Evolutionary conservation across 2,329 filamentous ascomycete genomes (phyloP).

Genomic region (Blastomyces gilchristii): DNA sequence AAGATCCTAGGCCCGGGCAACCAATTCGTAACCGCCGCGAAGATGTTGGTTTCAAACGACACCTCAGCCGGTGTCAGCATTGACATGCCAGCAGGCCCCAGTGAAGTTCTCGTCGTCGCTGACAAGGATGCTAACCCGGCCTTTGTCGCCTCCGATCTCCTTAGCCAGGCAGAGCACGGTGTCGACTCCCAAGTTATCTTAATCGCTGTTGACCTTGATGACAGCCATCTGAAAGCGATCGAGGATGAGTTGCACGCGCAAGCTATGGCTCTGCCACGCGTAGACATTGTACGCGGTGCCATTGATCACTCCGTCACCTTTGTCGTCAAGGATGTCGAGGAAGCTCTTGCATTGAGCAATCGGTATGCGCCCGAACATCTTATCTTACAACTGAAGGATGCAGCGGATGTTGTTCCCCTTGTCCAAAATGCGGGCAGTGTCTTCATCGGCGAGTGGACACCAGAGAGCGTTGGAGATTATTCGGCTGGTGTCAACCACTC

Average conservation of each 20-base stretch:
- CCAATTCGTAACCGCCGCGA: constrained; percentile 95
- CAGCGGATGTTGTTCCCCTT: constrained; percentile 60
- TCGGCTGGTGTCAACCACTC: constrained; percentile 97
- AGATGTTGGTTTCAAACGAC: constrained; percentile 97
- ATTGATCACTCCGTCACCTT: constrained; percentile 90
- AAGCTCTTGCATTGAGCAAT: constrained; percentile 77
- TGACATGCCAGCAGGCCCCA: constrained; percentile 96
- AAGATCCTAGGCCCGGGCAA: constrained; percentile 97
- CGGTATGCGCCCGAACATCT: constrained; percentile 92
- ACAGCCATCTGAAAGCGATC: constrained; percentile 65
- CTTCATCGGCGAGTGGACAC: constrained; percentile 92
- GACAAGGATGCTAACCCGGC: constrained; percentile 80
- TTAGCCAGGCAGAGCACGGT: constrained; percentile 94
- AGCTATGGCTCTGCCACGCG: constrained; percentile 74
- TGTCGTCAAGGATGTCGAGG: constrained; percentile 56
- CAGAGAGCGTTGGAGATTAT: constrained; percentile 95
- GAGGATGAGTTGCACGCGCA: constrained; percentile 86
- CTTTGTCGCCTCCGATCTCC: constrained; percentile 87
- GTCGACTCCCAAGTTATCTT: constrained; percentile 91
- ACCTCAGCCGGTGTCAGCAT: constrained; percentile 92
- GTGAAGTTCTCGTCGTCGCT: constrained; percentile 91
- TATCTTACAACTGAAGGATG: constrained; percentile 77
- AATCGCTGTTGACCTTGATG: constrained; percentile 69
- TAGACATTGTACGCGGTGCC: constrained; percentile 83
- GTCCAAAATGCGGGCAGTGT: constrained; percentile 94